These are phyloP conservation scores for Talaromyces nanjingensis DNA, from an alignment of 495 filamentous ascomycete species.

Conservation along the genomic window DNA sequence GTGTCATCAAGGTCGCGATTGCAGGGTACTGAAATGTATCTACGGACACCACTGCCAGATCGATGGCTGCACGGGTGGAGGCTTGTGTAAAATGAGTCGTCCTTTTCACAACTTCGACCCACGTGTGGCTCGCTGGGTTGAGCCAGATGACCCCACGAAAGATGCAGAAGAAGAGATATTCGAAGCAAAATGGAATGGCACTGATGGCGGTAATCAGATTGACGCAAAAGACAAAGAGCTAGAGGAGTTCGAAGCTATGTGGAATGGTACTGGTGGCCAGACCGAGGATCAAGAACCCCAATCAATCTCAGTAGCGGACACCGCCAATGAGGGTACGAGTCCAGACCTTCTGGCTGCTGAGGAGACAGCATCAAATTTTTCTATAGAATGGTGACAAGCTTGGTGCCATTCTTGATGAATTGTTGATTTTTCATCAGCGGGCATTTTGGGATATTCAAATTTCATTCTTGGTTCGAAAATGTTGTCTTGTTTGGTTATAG, in stretches of 20 bases:
- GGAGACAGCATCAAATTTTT: not conserved
- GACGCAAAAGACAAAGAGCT: not conserved
- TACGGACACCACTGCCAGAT: conserved; percentile 41
- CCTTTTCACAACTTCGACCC: conserved; percentile 26
- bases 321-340: not conserved
- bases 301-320: not conserved
- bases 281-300: not conserved
- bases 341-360: not conserved
- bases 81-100: conserved; percentile 23
- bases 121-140: conserved; percentile 22
- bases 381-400: not conserved
- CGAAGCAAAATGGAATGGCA: not conserved
- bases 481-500: not conserved
- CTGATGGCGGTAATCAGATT: not conserved
- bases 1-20: conserved; percentile 25
- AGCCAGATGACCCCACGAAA: conserved; percentile 9
- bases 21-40: conserved; percentile 36
- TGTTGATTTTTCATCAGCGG: not conserved
- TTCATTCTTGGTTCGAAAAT: not conserved
- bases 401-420: not conserved
- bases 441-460: not conserved
- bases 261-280: not conserved
- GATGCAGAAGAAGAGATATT: not conserved
- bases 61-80: conserved; percentile 28
- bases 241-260: not conserved